These are phyloP conservation scores for Taiozyma sp. DNA, from an alignment of 1,139 yeast genomes.

Conservation along the genomic window DNA sequence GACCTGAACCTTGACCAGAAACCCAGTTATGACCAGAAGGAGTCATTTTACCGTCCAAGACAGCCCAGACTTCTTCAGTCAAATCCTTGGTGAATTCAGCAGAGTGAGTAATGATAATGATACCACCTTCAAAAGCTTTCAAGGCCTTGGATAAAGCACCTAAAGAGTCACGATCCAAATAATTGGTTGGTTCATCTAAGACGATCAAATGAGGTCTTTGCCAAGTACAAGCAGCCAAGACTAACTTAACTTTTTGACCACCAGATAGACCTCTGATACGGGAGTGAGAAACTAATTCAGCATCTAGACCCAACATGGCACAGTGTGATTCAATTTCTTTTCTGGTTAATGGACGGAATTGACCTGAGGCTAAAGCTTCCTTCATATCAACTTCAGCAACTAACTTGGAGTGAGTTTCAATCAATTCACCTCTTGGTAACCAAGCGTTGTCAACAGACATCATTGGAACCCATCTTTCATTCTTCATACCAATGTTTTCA, in stretches of 20 bases:
- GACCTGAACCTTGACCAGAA: constrained; percentile 99
- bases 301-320: constrained; percentile 96
- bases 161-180: constrained; percentile 98
- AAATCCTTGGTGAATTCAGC: constrained; percentile 98
- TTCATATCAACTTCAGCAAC: constrained; percentile 99
- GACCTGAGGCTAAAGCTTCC: constrained; percentile 99
- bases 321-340: constrained; percentile 99
- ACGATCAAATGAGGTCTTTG: constrained; percentile 99
- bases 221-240: constrained; percentile 99
- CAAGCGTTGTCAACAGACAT: constrained; percentile 99
- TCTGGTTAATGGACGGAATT: constrained; percentile 99
- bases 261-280: constrained; percentile 99
- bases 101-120: constrained; percentile 98
- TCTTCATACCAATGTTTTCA: constrained; percentile 98
- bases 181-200: constrained; percentile 98
- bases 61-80: constrained; percentile 99
- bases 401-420: constrained; percentile 97
- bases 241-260: constrained; percentile 99
- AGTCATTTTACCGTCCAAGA: constrained; percentile 94
- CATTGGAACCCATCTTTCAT: constrained; percentile 99
- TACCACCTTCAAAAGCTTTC: constrained; percentile 99
- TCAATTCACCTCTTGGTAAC: constrained; percentile 99
- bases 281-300: constrained; percentile 99
- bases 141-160: constrained; percentile 99
- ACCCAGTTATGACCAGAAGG: constrained; percentile 99